Base-by-base conservation (phyloP, 805 yeast species). In the Kodamaea kakaduensis region DNA sequence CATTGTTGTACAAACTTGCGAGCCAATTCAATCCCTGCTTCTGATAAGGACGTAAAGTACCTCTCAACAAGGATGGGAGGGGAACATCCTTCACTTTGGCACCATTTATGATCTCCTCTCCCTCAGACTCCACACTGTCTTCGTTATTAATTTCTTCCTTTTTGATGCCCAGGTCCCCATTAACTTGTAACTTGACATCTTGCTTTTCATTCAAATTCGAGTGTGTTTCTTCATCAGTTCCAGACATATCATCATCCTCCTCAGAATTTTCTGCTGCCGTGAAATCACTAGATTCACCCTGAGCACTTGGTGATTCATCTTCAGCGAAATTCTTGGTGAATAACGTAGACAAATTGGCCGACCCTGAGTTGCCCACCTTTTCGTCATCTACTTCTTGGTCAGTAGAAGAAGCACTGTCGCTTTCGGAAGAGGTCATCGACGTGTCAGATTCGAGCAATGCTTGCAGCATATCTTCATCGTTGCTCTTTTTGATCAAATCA, bases 11-110 rank as follows among this genome's bases (percentile, higher is more conserved):
- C 39, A 93, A 64, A 30, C 96, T 87, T 1, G 96, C 97, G 32
- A 93, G 64, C 99, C 99, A 93, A 47, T 93, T 94, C 24, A 93
- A 69, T 41, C 99, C 99, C 58, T 87, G 95, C 38, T 88, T 90
- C 56, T 93, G 99, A 51, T 93, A 93, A 6, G 78, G 85, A 56
- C 99, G 78, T 34, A 93, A 65, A 0, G 78, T 76, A 17, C 97
- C 99, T 42, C 88, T 72, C 17, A 93, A 64, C 6, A 84, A 59
- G 9, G 78, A 68, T 0, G 97, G 97, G 3, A 75, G 51, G 0
- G 93, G 87, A 6, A 88, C 94, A 56, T 84, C 89, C 40, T 54
- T 54, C 6, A 67, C 73, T 35, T 54, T 62, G 7, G 67, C 46
- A 0, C 71, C 71, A 37, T 67, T 67, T 21, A 67, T 48, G n/a